A percentile compares a stretch with the other conserved stretches of the same genome.
These are phyloP conservation scores for Alternaria hordeiaustralica DNA, from an alignment of 2,329 filamentous ascomycete species.

Conservation along the genomic window DNA sequence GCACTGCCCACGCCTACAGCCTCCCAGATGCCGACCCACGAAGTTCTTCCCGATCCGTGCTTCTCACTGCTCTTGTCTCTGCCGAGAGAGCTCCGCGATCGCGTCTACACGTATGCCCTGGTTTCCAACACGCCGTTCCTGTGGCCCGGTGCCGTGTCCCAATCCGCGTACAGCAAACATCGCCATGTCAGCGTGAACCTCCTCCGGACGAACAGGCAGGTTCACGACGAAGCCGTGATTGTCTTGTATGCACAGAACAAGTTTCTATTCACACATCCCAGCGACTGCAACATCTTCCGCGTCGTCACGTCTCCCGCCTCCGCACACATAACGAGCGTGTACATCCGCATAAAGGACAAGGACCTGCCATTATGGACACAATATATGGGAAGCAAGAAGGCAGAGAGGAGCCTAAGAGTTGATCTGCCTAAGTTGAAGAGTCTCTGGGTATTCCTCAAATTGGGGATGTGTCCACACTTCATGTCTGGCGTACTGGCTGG, in stretches of 20 bases:
- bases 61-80: constrained; percentile 46
- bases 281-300: constrained; percentile 50
- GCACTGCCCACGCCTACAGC: constrained; percentile 9
- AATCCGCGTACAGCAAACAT: constrained; percentile 1
- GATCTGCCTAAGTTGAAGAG: constrained; percentile 47
- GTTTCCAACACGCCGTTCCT: constrained; percentile 41
- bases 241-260: constrained; percentile 47
- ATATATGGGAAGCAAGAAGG: constrained; percentile 42
- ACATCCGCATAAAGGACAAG: constrained; percentile 46
- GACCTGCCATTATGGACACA: constrained; percentile 47
- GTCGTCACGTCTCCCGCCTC: constrained; percentile 40
- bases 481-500: constrained; percentile 17
- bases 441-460: constrained; percentile 45
- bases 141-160: constrained; percentile 36
- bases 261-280: constrained; percentile 49
- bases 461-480: constrained; percentile 20
- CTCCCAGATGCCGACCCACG: not conserved
- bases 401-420: constrained; percentile 36
- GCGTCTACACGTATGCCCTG: constrained; percentile 43
- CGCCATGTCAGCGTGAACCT: constrained; percentile 37
- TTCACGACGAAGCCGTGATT: constrained; percentile 43
- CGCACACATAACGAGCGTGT: constrained; percentile 36
- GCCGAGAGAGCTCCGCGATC: constrained; percentile 46
- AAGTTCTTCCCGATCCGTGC: constrained; percentile 22
- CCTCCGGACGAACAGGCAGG: constrained; percentile 35